A percentile compares a stretch with the other conserved stretches of the same genome.
Conservation (phyloP, 2,329 filamentous ascomycete species). For the Nemania abortiva region DNA sequence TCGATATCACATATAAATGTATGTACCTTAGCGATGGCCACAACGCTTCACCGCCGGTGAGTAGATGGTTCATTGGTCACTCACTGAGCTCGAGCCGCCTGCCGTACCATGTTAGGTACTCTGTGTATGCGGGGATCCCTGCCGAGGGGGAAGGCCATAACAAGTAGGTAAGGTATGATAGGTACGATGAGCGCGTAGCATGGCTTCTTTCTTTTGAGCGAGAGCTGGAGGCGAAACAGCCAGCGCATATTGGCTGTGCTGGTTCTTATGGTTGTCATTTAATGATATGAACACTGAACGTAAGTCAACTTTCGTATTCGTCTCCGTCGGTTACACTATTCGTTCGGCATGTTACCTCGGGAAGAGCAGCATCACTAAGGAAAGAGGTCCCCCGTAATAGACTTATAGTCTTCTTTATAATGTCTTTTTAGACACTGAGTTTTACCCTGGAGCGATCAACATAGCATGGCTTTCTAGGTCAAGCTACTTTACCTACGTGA, state of each 20-base stretch:
- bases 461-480: background rate
- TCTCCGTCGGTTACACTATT: background rate
- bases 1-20: background rate
- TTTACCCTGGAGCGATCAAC: background rate
- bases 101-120: background rate
- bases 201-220: background rate
- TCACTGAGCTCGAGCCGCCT: background rate
- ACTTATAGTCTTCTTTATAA: background rate
- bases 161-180: background rate
- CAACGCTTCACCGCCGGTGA: conserved; percentile 4
- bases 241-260: background rate
- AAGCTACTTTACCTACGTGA: background rate
- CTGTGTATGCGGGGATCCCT: conserved; percentile 31
- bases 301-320: conserved; percentile 4
- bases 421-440: background rate
- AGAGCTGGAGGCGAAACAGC: background rate
- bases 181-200: no score
- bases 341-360: background rate
- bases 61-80: conserved; percentile 16
- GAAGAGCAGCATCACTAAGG: background rate
- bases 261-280: background rate
- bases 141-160: conserved; percentile 4
- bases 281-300: background rate
- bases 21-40: background rate
- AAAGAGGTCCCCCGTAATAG: no score